phyloP scores from a whole-genome alignment of 2,329 filamentous ascomycete genomes.

The Pestalotiopsis sp. region DNA sequence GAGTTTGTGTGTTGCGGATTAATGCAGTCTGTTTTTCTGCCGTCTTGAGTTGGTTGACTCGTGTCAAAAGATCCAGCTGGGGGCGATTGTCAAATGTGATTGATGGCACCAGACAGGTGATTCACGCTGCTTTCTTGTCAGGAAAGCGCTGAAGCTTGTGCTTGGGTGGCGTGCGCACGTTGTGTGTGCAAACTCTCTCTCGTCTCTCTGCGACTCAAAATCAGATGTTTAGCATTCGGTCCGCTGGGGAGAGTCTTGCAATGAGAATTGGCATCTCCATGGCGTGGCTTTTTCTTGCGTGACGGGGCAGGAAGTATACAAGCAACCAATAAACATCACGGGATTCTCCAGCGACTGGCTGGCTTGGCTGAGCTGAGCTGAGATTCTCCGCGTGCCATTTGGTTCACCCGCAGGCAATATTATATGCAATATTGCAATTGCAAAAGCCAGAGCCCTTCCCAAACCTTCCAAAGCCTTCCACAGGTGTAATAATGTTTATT shows the following conservation, averaged over 20 bases:
- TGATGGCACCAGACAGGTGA: background rate
- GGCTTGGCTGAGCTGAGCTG: background rate
- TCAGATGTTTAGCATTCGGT: background rate
- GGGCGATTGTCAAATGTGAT: background rate
- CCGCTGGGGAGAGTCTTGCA: background rate
- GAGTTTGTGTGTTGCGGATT: background rate
- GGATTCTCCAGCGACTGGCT: background rate
- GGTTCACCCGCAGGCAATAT: background rate
- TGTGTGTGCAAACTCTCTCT: background rate
- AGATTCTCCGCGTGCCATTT: background rate
- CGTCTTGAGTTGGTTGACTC: background rate
- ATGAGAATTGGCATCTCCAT: background rate
- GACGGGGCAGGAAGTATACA: background rate
- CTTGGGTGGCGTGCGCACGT: background rate
- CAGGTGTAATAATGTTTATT: background rate
- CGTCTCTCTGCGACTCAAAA: background rate
- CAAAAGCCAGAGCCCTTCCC: background rate
- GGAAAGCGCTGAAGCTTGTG: background rate
- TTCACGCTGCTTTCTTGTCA: background rate
- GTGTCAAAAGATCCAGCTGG: background rate
- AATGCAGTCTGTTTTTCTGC: background rate
- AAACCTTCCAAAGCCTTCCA: background rate
- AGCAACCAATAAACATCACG: background rate
- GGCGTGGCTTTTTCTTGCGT: background rate
- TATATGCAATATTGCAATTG: background rate